Evolutionary conservation across 768 basidiomycete species (phyloP), one percentile per base, ranked within the genome.

Genomic region (Rhizopogon rudus): DNA sequence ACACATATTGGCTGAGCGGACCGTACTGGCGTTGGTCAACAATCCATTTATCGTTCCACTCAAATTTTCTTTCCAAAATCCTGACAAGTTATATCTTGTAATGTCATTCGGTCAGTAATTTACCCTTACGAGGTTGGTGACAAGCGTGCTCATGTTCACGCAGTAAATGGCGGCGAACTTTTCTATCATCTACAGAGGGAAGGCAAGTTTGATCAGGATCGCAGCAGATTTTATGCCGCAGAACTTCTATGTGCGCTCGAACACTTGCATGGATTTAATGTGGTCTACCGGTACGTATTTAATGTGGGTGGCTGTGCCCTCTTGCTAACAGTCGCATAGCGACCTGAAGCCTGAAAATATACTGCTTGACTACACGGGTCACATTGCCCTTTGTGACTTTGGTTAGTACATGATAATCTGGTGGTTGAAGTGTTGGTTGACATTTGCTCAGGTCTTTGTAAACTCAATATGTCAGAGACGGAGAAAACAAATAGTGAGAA

Each of bases 271-370:
- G 84, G 91, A 49, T 98, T 98, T 78, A 97, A 99, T 67, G 96
- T 99, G 33, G 93, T 99, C 39, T 98, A 98, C 73, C 91, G 95
- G 91, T 92, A 60, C 60, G 78, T 69, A 6, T 22, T 54, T 44
- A 53, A 42, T 40, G 10, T 29, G 17, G 14, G 17, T 33, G 45
- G 44, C 39, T 54, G 7, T 20, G 28, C 16, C 33, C 39, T 37
- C 7, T 10, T 41, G 6, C 48, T 60, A 14, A 59, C n/a, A 14
- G 37, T 40, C 31, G 5, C 25, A 44, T 46, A 92, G 91, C 44
- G 96, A 99, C 69, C 75, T 99, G 61, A 99, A 99, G 67, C 96
- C 96, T 12, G 96, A 99, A 73, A 99, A 99, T 70, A 99, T 98
- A 65, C 75, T 99, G 5, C 75, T 99, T 48, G 96, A 98, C 72